These are phyloP conservation scores for Aureobasidium namibiae DNA, from an alignment of 2,329 filamentous ascomycete species.

Conservation along the genomic window DNA sequence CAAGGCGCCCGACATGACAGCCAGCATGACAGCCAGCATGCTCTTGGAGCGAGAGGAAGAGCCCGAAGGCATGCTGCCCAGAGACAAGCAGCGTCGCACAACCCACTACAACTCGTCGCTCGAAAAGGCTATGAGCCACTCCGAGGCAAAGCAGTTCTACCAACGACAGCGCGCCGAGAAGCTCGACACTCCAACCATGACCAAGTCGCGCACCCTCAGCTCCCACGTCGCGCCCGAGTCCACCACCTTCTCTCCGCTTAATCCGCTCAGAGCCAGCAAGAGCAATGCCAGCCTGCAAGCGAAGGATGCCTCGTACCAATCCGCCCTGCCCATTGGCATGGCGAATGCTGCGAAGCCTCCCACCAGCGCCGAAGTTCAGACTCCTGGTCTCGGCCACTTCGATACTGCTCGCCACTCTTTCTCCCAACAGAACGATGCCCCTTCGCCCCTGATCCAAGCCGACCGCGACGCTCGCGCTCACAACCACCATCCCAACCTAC, in stretches of 20 bases:
- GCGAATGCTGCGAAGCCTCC: slow-evolving; percentile 26
- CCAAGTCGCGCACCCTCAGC: slow-evolving; percentile 37
- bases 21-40: slow-evolving; percentile 8
- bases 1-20: too few relatives aligned
- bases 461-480: slow-evolving; percentile 43
- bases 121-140: slow-evolving; percentile 89
- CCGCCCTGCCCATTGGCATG: slow-evolving; percentile 28
- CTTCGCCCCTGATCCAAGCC: slow-evolving; percentile 31
- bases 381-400: slow-evolving; percentile 23
- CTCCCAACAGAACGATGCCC: slow-evolving; percentile 34
- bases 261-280: slow-evolving; percentile 36
- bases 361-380: slow-evolving; percentile 23
- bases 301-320: slow-evolving; percentile 20
- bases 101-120: slow-evolving; percentile 89
- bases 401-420: slow-evolving; percentile 21
- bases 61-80: slow-evolving; percentile 32
- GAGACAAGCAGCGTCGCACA: slow-evolving; percentile 57
- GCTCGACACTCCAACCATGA: slow-evolving; percentile 33
- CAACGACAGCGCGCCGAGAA: slow-evolving; percentile 71
- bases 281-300: slow-evolving; percentile 22
- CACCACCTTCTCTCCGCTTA: slow-evolving; percentile 30
- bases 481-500: slow-evolving; percentile 41
- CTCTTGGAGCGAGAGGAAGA: slow-evolving; percentile 19
- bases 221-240: slow-evolving; percentile 31
- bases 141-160: slow-evolving; percentile 93